Evolutionary conservation across 495 filamentous ascomycete genomes (phyloP), one percentile per base, ranked within the genome.

Genomic region (Aspergillus nidulans): DNA sequence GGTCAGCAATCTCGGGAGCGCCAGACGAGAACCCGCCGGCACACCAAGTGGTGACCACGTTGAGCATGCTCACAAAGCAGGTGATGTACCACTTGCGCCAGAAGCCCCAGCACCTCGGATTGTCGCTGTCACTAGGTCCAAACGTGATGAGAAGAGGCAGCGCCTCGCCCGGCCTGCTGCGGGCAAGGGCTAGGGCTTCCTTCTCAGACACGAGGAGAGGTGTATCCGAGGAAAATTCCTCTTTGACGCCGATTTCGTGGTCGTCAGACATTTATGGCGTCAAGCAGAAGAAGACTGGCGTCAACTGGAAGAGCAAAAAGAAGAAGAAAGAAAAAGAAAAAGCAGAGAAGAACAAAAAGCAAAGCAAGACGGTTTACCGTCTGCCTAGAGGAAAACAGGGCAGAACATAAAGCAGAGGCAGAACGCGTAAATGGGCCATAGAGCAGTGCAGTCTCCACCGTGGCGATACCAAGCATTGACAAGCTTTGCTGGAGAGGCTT

Each of bases 81-180:
- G 72, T 69, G 24, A 78, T 80, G 40, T 70, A 73, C 76, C 77
- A 79, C 64, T 78, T 79, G 20, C 65, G 58, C 69, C 63, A 70
- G 54, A 66, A 56, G 1, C 73, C 65, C 77, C 77, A 81, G 53
- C 74, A 70, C 1, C 77, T 69, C 20, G 77, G 77, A 52, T 78
- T 76, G 25, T 71, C 69, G 1, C 55, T 57, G 32, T 79, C 77
- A 7, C 64, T 58, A 0, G 61, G 55, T 4, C 54, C 56, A 47
- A 76, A 81, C 1, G 61, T 67, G 18, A 75, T 63, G 25, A 66
- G 45, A n/a, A 72, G 56, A 9, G 67, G 62, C 3, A 68, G 39
- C 0, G 67, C 67, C 6, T 66, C 63, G 26, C 66, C 46, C 3
- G 69, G 69, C 13, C 36, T 57, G 21, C 41, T 55, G 13, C 67